Percentiles rank a stretch among this genome's conserved stretches.
Conservation (phyloP, 495 filamentous ascomycete genomes). For the Platismatia glauca region DNA sequence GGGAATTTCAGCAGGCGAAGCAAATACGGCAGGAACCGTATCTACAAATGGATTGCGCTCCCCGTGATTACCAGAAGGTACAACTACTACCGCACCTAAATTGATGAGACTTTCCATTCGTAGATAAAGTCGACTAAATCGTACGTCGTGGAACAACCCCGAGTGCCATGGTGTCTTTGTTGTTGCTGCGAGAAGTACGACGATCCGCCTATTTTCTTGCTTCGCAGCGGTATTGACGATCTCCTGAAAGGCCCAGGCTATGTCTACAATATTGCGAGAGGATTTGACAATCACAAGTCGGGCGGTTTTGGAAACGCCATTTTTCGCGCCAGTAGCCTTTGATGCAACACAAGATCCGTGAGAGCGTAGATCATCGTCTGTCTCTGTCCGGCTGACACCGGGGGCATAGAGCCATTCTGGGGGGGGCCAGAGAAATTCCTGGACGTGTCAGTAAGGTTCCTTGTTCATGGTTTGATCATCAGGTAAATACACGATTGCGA, state of each 20-base stretch:
- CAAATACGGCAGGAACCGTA: constrained; percentile 6
- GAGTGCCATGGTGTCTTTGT: neutral
- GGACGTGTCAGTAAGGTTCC: neutral
- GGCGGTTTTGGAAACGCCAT: constrained; percentile 12
- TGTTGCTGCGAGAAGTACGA: neutral
- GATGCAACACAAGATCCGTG: constrained; percentile 16
- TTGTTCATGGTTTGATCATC: neutral
- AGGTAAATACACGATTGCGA: neutral
- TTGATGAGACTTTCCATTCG: neutral
- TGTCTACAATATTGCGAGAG: neutral
- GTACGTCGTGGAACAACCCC: neutral
- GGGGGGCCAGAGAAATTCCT: constrained; percentile 11
- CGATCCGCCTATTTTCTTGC: neutral
- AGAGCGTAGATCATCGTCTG: neutral
- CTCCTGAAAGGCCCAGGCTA: constrained; percentile 1
- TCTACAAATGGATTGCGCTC: neutral
- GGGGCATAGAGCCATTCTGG: constrained; percentile 10
- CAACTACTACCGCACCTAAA: neutral
- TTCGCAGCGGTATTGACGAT: constrained; percentile 1
- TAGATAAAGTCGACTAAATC: constrained; percentile 6
- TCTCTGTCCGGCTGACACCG: neutral
- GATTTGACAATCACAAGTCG: constrained; percentile 7
- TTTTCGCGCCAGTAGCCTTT: constrained; percentile 2
- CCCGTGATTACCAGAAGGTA: constrained; percentile 9
- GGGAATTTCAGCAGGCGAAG: neutral